These are phyloP conservation scores for Aureobasidium sp. DNA, from an alignment of 2,329 filamentous ascomycete genomes.

Conservation along the genomic window DNA sequence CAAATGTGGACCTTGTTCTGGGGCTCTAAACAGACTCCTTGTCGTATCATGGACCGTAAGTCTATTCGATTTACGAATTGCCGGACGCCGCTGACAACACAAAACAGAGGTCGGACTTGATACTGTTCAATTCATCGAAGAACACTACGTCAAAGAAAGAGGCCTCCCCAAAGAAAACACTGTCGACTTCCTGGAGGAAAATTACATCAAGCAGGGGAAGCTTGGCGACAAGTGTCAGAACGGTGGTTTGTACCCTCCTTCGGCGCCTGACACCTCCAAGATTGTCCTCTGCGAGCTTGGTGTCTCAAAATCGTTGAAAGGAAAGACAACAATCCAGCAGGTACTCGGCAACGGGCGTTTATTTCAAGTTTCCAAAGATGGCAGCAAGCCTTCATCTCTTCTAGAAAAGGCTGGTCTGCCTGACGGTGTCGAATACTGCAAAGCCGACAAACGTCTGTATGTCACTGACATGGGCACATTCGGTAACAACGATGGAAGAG, in stretches of 20 bases:
- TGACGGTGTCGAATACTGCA: conserved; percentile 28
- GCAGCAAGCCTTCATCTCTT: background rate
- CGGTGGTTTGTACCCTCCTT: conserved; percentile 18
- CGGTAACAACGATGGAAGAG: conserved; percentile 17
- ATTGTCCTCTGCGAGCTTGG: conserved; percentile 6
- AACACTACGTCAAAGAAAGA: conserved; percentile 47
- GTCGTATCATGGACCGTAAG: conserved; percentile 38
- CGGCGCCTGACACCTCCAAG: background rate
- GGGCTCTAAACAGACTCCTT: conserved; percentile 26
- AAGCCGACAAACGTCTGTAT: conserved; percentile 24
- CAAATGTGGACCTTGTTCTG: conserved; percentile 39
- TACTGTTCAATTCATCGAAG: conserved; percentile 48
- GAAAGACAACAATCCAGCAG: background rate
- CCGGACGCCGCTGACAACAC: background rate
- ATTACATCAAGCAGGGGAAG: conserved; percentile 43
- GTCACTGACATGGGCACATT: conserved; percentile 26
- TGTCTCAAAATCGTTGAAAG: background rate
- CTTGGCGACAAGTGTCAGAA: conserved; percentile 33
- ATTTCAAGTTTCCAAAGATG: background rate
- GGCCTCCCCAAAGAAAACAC: conserved; percentile 35
- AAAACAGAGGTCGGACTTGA: conserved; percentile 39
- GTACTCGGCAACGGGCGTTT: background rate
- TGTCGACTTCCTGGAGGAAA: conserved; percentile 39
- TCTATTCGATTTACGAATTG: background rate
- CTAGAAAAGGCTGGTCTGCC: conserved; percentile 16